Conservation (phyloP, 2,329 filamentous ascomycete species). For the Thelonectria olida region DNA sequence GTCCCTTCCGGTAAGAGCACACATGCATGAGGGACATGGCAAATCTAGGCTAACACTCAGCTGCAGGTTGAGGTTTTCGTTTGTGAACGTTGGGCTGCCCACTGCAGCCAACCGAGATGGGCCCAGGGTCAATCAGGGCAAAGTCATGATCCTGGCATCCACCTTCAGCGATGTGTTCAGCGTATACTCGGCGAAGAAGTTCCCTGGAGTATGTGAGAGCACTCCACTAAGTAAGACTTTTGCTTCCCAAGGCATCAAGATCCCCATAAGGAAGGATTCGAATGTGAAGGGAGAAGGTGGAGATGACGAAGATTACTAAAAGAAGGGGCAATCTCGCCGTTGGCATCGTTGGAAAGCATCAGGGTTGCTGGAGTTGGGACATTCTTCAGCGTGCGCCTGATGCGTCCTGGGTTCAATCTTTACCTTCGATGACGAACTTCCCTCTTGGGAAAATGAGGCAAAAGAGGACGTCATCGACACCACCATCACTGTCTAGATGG, state of each 20-base stretch:
- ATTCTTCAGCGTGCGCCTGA: no score
- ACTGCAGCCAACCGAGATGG: slow-evolving; percentile 44
- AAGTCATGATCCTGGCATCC: slow-evolving; percentile 83
- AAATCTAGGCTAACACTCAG: slow-evolving; percentile 26
- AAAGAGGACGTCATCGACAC: no score
- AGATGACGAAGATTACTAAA: slow-evolving; percentile 56
- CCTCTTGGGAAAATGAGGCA: no score
- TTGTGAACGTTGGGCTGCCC: slow-evolving; percentile 81
- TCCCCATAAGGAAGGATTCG: slow-evolving; percentile 91
- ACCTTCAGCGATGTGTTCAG: slow-evolving; percentile 91
- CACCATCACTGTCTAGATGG: no score
- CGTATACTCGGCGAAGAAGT: slow-evolving; percentile 97
- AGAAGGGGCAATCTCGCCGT: not conserved
- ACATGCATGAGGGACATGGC: not conserved
- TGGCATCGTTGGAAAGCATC: not conserved
- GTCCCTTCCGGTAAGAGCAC: slow-evolving; percentile 77
- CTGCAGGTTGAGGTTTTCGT: slow-evolving; percentile 71
- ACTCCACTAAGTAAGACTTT: slow-evolving; percentile 92
- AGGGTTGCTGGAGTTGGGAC: not conserved
- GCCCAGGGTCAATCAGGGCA: slow-evolving; percentile 72
- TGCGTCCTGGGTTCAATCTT: no score
- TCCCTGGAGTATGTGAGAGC: slow-evolving; percentile 95
- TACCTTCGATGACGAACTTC: no score
- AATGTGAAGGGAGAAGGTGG: slow-evolving; percentile 61
- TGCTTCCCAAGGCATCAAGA: slow-evolving; percentile 93